Percentiles rank a stretch among this genome's conserved stretches.
phyloP scores from a whole-genome alignment of 768 basidiomycete genomes.

The Boletus pseudo-olivaceus region DNA sequence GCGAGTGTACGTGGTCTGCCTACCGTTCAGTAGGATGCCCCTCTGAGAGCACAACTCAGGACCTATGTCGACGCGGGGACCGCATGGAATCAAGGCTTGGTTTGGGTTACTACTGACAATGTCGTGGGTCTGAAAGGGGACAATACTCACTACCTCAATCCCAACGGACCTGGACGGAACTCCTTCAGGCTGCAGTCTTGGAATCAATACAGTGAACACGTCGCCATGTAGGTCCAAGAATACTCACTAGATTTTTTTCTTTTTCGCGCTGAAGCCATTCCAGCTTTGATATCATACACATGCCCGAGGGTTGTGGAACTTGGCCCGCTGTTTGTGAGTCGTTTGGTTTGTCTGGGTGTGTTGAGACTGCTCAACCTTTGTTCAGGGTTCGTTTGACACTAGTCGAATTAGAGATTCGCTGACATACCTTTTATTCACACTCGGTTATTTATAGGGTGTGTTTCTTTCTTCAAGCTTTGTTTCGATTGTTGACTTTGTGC shows the following conservation, averaged over 20 bases:
- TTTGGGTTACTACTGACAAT: not conserved
- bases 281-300: not conserved
- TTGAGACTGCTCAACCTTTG: not conserved
- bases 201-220: not conserved
- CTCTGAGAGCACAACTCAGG: not conserved
- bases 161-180: not conserved
- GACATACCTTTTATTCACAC: not conserved
- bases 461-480: not conserved
- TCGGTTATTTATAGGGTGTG: not conserved
- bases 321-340: not conserved
- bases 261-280: not conserved
- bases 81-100: not conserved
- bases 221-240: not conserved
- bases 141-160: not conserved
- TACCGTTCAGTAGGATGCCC: not conserved
- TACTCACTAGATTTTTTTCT: not conserved
- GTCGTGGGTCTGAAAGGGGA: not conserved
- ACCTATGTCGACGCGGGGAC: not conserved
- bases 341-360: not conserved
- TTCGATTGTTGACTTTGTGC: not conserved
- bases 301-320: not conserved
- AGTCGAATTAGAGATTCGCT: not conserved
- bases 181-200: not conserved
- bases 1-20: not conserved
- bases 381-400: not conserved